A percentile compares a stretch with the other conserved stretches of the same genome.
These are phyloP conservation scores for Azolla pinnata DNA, from an alignment of 75 land plant species.

Conservation along the genomic window DNA sequence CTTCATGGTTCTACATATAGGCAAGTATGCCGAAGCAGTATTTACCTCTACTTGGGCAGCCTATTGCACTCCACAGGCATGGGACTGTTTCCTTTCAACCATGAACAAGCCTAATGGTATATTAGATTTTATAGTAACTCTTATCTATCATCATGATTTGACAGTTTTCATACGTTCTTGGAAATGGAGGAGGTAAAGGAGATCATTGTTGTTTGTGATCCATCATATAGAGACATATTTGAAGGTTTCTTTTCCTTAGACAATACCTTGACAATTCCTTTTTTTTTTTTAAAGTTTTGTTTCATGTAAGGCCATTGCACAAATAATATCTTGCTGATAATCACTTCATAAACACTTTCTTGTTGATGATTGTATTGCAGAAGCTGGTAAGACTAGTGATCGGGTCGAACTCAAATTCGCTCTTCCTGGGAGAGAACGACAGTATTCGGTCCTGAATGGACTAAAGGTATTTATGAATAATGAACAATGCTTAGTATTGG, in stretches of 20 bases:
- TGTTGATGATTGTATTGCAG: constrained; percentile 22
- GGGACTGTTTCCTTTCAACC: not conserved
- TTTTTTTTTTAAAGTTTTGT: too few relatives aligned
- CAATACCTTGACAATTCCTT: too few relatives aligned
- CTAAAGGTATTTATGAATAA: constrained; percentile 91
- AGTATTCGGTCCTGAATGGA: constrained; percentile 94
- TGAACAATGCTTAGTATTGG: not conserved
- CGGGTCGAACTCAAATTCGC: constrained; percentile 63
- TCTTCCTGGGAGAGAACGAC: constrained; percentile 94
- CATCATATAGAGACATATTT: constrained; percentile 79
- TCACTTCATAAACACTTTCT: too few relatives aligned
- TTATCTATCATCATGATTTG: constrained; percentile 8
- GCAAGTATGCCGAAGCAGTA: constrained; percentile 97
- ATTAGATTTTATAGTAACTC: not conserved
- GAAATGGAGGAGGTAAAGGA: constrained; percentile 70
- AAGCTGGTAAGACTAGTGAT: constrained; percentile 37
- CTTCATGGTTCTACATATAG: constrained; percentile 21
- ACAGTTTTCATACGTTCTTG: constrained; percentile 83
- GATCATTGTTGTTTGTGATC: constrained; percentile 96
- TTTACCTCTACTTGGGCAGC: constrained; percentile 83
- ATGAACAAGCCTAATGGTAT: not conserved
- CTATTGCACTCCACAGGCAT: constrained; percentile 95
- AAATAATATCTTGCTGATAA: too few relatives aligned
- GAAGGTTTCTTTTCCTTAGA: constrained; percentile 69
- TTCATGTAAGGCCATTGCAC: too few relatives aligned